A percentile compares a stretch with the other conserved stretches of the same genome.
phyloP scores from a whole-genome alignment of 495 filamentous ascomycete species.

The Annulohypoxylon stygium region DNA sequence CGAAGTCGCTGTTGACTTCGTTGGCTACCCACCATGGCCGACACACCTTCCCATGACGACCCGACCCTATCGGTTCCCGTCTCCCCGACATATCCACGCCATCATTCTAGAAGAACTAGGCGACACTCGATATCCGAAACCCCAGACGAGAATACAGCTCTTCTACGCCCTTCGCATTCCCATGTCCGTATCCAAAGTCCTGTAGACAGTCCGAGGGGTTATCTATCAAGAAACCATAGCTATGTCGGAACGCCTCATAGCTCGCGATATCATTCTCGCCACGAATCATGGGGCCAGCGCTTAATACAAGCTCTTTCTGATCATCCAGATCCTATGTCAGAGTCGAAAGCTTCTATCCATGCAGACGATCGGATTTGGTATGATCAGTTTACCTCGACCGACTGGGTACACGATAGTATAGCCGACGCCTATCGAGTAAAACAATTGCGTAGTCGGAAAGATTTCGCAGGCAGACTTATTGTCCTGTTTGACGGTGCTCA shows the following conservation, averaged over 20 bases:
- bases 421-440: constrained; percentile 92
- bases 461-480: constrained; percentile 81
- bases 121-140: constrained; percentile 52
- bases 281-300: constrained; percentile 70
- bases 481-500: constrained; percentile 89
- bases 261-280: constrained; percentile 73
- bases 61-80: constrained; percentile 33
- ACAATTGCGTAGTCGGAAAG: constrained; percentile 82
- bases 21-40: constrained; percentile 33
- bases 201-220: constrained; percentile 53
- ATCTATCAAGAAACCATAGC: constrained; percentile 63
- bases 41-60: constrained; percentile 24
- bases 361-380: constrained; percentile 96
- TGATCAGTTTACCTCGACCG: constrained; percentile 98
- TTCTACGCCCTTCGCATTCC: constrained; percentile 57
- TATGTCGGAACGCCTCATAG: constrained; percentile 48
- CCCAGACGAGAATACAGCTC: constrained; percentile 62
- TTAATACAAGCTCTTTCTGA: constrained; percentile 65
- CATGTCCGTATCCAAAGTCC: constrained; percentile 59
- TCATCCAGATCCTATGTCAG: constrained; percentile 63
- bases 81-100: constrained; percentile 37
- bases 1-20: not conserved
- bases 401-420: constrained; percentile 98
- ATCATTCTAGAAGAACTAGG: constrained; percentile 36
- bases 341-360: constrained; percentile 71